phyloP scores from a whole-genome alignment of 2,329 filamentous ascomycete genomes.

The Zymoseptoria passerinii region DNA sequence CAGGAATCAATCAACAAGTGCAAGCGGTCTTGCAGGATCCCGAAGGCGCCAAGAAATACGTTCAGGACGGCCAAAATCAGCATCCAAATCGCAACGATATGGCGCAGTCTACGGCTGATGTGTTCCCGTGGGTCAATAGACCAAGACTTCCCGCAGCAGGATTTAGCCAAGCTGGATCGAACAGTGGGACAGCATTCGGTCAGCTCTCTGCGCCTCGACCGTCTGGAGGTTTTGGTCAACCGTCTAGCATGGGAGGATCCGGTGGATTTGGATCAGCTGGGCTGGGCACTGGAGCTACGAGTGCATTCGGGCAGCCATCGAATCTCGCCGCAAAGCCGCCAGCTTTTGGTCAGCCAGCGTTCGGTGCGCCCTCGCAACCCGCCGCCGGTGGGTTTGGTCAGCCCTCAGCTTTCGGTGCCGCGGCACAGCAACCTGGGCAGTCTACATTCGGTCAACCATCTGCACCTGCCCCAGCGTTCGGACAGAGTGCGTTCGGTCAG shows the following conservation, averaged over 20 bases:
- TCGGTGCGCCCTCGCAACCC: slow-evolving; percentile 12
- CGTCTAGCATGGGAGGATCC: slow-evolving; percentile 27
- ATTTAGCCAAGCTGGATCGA: slow-evolving; percentile 27
- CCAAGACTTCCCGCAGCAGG: not conserved
- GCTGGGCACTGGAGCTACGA: slow-evolving; percentile 4
- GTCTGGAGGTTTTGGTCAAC: slow-evolving; percentile 14
- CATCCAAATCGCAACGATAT: slow-evolving; percentile 58
- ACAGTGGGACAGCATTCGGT: slow-evolving; percentile 31
- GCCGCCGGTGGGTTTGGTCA: slow-evolving; percentile 10
- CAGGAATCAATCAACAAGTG: slow-evolving; percentile 38
- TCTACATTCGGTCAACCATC: slow-evolving; percentile 36
- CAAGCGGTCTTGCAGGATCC: slow-evolving; percentile 60
- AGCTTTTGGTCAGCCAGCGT: slow-evolving; percentile 11
- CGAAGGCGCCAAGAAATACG: slow-evolving; percentile 62
- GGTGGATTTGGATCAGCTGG: slow-evolving; percentile 25
- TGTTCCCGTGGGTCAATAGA: slow-evolving; percentile 4
- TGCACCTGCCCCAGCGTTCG: slow-evolving; percentile 15
- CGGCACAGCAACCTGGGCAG: slow-evolving; percentile 9
- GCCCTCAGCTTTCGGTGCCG: slow-evolving; percentile 18
- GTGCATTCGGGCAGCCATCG: slow-evolving; percentile 15
- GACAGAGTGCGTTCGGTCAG: slow-evolving; percentile 15
- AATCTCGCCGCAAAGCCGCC: slow-evolving; percentile 5
- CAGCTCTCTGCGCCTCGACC: slow-evolving; percentile 15
- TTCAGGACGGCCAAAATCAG: slow-evolving; percentile 56
- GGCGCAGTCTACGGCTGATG: slow-evolving; percentile 7